Conservation (phyloP, 2,329 filamentous ascomycete genomes). For the Pseudogymnoascus sp. region DNA sequence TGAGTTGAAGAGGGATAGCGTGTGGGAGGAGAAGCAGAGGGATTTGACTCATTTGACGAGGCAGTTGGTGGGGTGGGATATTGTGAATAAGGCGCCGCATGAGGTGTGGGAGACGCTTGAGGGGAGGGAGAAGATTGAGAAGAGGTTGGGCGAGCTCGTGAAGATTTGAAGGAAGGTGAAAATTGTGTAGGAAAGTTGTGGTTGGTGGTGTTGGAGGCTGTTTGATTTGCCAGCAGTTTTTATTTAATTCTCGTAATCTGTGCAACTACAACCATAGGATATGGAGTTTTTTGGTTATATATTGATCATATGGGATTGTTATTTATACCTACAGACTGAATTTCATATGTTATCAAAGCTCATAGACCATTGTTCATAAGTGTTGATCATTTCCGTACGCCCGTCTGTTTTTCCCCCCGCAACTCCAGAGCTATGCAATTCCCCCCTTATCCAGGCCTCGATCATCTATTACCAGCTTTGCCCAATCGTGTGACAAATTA, state of each 20-base stretch:
- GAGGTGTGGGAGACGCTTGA: slow-evolving; percentile 73
- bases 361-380: slow-evolving; percentile 1
- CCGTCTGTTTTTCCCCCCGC: neutral
- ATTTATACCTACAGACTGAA: neutral
- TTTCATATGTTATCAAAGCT: neutral
- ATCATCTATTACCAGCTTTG: slow-evolving; percentile 17
- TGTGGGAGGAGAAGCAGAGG: slow-evolving; percentile 78
- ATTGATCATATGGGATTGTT: neutral
- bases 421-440: slow-evolving; percentile 14
- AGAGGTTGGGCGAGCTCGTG: slow-evolving; percentile 64
- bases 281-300: neutral
- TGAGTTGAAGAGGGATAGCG: slow-evolving; percentile 52
- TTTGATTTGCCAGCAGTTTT: neutral
- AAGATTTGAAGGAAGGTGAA: neutral
- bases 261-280: neutral
- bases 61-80: slow-evolving; percentile 74
- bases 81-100: slow-evolving; percentile 76
- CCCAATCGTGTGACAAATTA: neutral
- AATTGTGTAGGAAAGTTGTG: neutral
- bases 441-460: neutral
- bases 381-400: slow-evolving; percentile 3
- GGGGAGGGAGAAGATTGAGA: slow-evolving; percentile 68
- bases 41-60: slow-evolving; percentile 74
- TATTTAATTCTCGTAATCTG: neutral
- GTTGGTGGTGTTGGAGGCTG: neutral